Conservation (phyloP, 192 early-diverging fungal genomes). For the Lunasporangiospora selenospora region DNA sequence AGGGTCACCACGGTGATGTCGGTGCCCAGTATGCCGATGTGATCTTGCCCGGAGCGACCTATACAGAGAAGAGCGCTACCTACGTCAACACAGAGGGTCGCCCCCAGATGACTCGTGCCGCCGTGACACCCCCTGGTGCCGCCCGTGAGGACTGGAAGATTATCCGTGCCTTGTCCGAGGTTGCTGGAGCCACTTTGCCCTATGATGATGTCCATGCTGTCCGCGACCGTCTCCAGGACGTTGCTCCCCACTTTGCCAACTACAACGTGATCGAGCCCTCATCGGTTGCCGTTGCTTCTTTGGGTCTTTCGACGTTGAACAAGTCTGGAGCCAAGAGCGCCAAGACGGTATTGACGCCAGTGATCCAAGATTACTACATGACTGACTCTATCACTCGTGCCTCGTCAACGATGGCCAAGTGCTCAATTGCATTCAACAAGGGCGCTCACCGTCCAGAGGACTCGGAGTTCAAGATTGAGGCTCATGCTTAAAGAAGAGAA, state of each 20-base stretch:
- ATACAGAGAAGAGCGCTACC: conserved; percentile 96
- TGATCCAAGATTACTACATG: conserved; percentile 92
- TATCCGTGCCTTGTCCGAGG: conserved; percentile 93
- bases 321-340: conserved; percentile 40
- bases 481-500: conserved; percentile 22
- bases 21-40: conserved; percentile 97
- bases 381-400: conserved; percentile 94
- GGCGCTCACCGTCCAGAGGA: conserved; percentile 35
- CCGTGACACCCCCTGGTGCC: conserved; percentile 85
- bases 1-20: conserved; percentile 98
- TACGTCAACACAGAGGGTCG: conserved; percentile 98
- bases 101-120: conserved; percentile 90
- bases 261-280: conserved; percentile 72
- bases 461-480: conserved; percentile 48
- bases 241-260: conserved; percentile 84
- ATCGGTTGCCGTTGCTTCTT: conserved; percentile 53
- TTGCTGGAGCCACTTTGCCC: conserved; percentile 82
- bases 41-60: conserved; percentile 93
- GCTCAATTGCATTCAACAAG: conserved; percentile 65
- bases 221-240: conserved; percentile 85
- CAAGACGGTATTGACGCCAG: conserved; percentile 59
- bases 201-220: conserved; percentile 89
- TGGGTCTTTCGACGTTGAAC: conserved; percentile 70
- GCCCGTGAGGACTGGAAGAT: conserved; percentile 99
- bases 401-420: conserved; percentile 96